Evolutionary conservation across 176 grass and related monocot species (phyloP), one percentile per base, ranked within the genome.

Genomic region (Triticum dicoccoides): DNA sequence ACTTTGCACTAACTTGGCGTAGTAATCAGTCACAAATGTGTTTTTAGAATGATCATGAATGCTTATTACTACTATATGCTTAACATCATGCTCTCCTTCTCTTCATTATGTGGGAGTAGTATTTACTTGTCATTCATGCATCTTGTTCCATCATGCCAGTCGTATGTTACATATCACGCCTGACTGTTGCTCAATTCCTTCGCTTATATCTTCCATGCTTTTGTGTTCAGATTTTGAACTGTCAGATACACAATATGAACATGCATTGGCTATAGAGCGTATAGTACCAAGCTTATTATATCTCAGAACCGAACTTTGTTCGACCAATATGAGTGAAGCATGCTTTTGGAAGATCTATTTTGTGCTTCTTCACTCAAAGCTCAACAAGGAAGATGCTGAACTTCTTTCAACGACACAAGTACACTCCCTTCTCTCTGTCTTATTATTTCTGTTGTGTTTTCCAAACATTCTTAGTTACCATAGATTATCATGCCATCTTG

Each of bases 301-400:
- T 87, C 83, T 95, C 59, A 91, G 91, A 69, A 80, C 81, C 5
- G 87, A 91, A 52, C 86, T 95, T 83, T 95, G 89, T 82, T 92
- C 91, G 69, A 67, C 77, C 65, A 80, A 77, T 80, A 95, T 95
- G 93, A 91, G 88, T 80, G 89, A 95, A 85, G 87, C 62, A 35
- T 93, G 84, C 78, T 95, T 95, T 74, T 95, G 93, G 93, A 95
- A 95, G 84, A 95, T 95, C 68, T 95, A 93, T 87, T 95, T 95
- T 87, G 91, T 93, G 77, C 89, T 93, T 82, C 84, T 93, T 61
- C 89, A 95, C 78, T 95, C 89, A 9, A 88, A 86, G 80, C 91
- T 91, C 49, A 83, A 79, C 71, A 85, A 89, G 72, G 73, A 89
- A 61, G 89, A 91, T 77, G 91, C 89, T 62, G 86, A 91, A 80